Base-by-base conservation (phyloP, 345 rosid species). In the Conringia planisiliqua region DNA sequence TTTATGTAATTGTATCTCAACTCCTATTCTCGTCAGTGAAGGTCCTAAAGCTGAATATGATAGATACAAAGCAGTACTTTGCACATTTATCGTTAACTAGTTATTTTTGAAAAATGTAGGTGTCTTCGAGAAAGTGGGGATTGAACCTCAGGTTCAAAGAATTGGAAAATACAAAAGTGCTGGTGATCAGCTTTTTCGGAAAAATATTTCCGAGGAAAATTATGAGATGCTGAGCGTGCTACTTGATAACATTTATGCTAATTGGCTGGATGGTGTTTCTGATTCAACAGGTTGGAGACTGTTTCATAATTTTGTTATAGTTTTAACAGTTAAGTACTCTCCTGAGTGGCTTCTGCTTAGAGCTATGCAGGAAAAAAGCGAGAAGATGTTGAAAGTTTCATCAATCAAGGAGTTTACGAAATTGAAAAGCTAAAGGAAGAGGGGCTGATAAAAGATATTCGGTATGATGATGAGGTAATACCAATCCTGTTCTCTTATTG, bases 151-250 rank as follows among this genome's bases (percentile, higher is more conserved):
- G 80, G 90, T 94, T 27, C 83, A 91, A 85, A 84, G 97, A 79
- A 88, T 94, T 76, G 98, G 98, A 40, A 94, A 94, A 80, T 94
- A 90, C 78, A 94, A 91, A 83, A 91, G 97, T 84, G 93, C 93
- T 27, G 98, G 98, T 62, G 98, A 94, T 77, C 98, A 90, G 77
- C 91, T 94, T 66, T 64, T 82, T 1, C 90, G 96, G 13, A 94
- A 86, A 77, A 83, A 74, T 62, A 88, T 94, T 88, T 91, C 98
- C 1, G 86, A 91, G 82, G 98, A 91, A 79, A 94, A 94, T 70
- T 83, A 91, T 64, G 96, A 94, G 89, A 94, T 91, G 98, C 84
- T 94, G 78, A 91, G 94, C 30, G 82, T 89, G 16, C 77, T 94
- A 64, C 96, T 94, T 62, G 97, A 94, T 82, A 90, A 85, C 81